Evolutionary conservation across 169 alveolate species (phyloP).

Genomic region (Babesia bigemina): DNA sequence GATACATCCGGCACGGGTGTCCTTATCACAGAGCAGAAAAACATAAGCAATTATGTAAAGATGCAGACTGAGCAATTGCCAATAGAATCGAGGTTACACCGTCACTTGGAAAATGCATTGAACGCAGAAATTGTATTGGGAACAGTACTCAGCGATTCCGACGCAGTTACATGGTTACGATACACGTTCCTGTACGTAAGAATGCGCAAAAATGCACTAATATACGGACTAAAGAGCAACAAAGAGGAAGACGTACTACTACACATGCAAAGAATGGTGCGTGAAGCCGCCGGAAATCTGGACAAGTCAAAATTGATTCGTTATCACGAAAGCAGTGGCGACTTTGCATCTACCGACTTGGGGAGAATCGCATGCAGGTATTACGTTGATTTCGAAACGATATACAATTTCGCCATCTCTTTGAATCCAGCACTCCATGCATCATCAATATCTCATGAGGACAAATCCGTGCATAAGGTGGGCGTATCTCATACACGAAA

Average conservation of each 20-base stretch:
- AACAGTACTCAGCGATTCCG: slow-evolving; percentile 85
- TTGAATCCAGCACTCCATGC: slow-evolving; percentile 41
- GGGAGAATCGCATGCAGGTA: slow-evolving; percentile 87
- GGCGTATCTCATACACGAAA: not conserved
- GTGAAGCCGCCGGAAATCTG: slow-evolving; percentile 68
- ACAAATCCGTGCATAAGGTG: slow-evolving; percentile 1
- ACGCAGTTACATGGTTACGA: slow-evolving; percentile 93
- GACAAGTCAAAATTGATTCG: slow-evolving; percentile 74
- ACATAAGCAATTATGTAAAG: slow-evolving; percentile 70
- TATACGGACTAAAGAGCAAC: slow-evolving; percentile 83
- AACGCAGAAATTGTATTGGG: slow-evolving; percentile 98
- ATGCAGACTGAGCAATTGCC: slow-evolving; percentile 74
- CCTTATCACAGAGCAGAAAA: slow-evolving; percentile 75
- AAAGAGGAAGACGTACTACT: slow-evolving; percentile 62
- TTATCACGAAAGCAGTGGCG: slow-evolving; percentile 62
- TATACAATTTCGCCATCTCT: slow-evolving; percentile 56
- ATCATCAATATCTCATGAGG: slow-evolving; percentile 14
- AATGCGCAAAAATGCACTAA: slow-evolving; percentile 84
- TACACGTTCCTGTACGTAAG: slow-evolving; percentile 92
- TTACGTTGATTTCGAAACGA: slow-evolving; percentile 86
- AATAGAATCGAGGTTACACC: slow-evolving; percentile 73
- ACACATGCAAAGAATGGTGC: slow-evolving; percentile 62
- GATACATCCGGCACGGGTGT: slow-evolving; percentile 95
- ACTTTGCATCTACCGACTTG: slow-evolving; percentile 80
- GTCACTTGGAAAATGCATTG: slow-evolving; percentile 78